Percentiles rank a stretch among this genome's conserved stretches.
Evolutionary conservation across 176 grass and related monocot genomes (phyloP).

Genomic region (Echinochloa phyllopogon): DNA sequence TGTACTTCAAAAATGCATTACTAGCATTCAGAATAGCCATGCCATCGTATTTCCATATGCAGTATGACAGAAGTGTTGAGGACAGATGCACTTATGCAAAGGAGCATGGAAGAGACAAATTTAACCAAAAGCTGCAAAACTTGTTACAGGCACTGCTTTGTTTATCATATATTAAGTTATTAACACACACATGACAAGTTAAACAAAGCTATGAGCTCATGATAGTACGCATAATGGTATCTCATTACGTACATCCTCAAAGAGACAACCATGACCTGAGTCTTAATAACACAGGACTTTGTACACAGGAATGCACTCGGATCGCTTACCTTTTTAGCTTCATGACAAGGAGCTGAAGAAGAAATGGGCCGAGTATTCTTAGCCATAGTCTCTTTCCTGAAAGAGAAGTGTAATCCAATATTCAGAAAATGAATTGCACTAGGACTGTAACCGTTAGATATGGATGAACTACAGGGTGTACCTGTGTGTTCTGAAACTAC

Average conservation of each 20-base stretch:
- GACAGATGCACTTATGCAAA: background rate
- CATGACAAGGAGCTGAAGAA: conserved; percentile 49
- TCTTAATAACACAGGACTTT: background rate
- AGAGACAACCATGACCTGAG: background rate
- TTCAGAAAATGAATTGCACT: background rate
- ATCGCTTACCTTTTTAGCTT: conserved; percentile 56
- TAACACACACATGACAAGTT: background rate
- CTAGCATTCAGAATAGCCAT: background rate
- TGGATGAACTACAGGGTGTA: background rate
- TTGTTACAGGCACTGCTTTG: background rate
- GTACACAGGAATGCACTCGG: background rate
- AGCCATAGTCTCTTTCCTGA: background rate
- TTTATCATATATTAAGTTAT: background rate
- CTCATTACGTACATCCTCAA: background rate
- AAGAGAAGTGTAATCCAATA: conserved; percentile 6
- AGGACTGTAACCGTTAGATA: background rate
- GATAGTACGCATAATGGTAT: background rate
- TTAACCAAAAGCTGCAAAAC: background rate
- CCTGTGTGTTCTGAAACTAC: background rate
- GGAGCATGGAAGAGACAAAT: background rate
- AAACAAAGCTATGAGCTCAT: background rate
- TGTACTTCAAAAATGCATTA: background rate
- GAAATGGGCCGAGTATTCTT: conserved; percentile 34
- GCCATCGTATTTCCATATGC: background rate
- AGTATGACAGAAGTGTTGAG: background rate